Percentiles rank a stretch among this genome's conserved stretches.
Conservation (phyloP, 148 eudicot genomes). For the Fagopyrum homotropicum region DNA sequence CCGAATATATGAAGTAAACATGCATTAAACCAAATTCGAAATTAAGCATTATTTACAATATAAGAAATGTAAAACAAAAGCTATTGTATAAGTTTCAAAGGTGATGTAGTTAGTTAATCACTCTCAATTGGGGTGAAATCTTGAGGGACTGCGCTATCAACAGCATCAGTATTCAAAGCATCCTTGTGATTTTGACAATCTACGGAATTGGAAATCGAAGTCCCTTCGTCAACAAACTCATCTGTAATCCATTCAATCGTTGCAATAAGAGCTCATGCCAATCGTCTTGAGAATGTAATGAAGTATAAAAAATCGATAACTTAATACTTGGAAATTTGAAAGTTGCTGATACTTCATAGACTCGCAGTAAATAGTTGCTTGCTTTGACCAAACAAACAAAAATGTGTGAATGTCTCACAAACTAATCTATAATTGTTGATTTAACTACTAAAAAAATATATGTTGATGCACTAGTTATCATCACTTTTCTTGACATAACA, state of each 20-base stretch:
- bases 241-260: background rate
- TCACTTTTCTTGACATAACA: background rate
- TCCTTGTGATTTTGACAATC: background rate
- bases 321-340: background rate
- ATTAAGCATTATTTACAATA: too few species aligned
- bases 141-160: background rate
- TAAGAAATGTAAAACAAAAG: background rate
- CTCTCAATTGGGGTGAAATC: background rate
- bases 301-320: background rate
- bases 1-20: background rate
- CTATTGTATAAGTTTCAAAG: background rate
- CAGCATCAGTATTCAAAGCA: background rate
- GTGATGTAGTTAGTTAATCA: background rate
- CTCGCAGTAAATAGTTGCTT: background rate
- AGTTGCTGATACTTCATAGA: background rate
- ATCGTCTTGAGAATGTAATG: background rate
- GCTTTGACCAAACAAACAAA: background rate
- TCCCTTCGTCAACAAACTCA: background rate
- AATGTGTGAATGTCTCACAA: background rate
- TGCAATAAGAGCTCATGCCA: background rate
- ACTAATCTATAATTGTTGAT: background rate
- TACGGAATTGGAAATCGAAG: background rate
- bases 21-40: too few species aligned
- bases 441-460: too few species aligned
- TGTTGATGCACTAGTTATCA: background rate